Evolutionary conservation across 2,329 filamentous ascomycete genomes (phyloP).

Genomic region (Phyllosticta citribraziliensis): DNA sequence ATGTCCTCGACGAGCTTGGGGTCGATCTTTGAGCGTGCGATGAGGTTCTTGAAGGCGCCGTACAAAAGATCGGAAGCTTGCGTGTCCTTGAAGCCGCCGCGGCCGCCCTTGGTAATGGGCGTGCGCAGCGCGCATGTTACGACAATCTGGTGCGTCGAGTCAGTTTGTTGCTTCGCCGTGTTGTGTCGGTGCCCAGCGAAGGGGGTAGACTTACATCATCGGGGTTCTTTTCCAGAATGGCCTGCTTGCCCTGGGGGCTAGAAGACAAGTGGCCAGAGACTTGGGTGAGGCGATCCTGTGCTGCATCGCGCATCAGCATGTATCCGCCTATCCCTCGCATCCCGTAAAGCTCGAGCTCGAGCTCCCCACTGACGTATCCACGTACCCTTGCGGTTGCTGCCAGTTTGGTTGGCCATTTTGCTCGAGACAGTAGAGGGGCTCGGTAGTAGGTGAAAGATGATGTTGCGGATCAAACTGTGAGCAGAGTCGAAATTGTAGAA

Average conservation of each 20-base stretch:
- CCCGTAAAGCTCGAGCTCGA: neutral
- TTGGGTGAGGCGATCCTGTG: slow-evolving; percentile 50
- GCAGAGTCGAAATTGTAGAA: neutral
- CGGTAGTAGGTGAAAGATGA: neutral
- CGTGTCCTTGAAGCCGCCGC: slow-evolving; percentile 94
- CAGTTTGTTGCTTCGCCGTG: neutral
- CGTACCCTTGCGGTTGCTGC: slow-evolving; percentile 15
- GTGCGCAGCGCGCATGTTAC: slow-evolving; percentile 88
- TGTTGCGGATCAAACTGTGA: neutral
- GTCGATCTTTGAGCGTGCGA: slow-evolving; percentile 72
- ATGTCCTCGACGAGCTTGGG: slow-evolving; percentile 84
- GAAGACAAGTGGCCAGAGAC: slow-evolving; percentile 46
- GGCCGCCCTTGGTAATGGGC: slow-evolving; percentile 84
- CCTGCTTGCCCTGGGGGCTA: slow-evolving; percentile 29
- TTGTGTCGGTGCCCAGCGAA: neutral
- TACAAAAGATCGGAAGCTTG: slow-evolving; percentile 74
- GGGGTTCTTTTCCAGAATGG: slow-evolving; percentile 43
- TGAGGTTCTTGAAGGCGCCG: slow-evolving; percentile 61
- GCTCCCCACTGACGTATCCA: neutral
- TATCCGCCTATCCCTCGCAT: neutral
- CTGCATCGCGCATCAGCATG: slow-evolving; percentile 21
- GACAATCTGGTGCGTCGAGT: slow-evolving; percentile 49
- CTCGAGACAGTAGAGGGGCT: neutral
- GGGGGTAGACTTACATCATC: slow-evolving; percentile 39
- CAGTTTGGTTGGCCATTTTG: slow-evolving; percentile 29